A percentile compares a stretch with the other conserved stretches of the same genome.
These are phyloP conservation scores for Trichoderma endophyticum DNA, from an alignment of 2,329 filamentous ascomycete genomes.

Conservation along the genomic window DNA sequence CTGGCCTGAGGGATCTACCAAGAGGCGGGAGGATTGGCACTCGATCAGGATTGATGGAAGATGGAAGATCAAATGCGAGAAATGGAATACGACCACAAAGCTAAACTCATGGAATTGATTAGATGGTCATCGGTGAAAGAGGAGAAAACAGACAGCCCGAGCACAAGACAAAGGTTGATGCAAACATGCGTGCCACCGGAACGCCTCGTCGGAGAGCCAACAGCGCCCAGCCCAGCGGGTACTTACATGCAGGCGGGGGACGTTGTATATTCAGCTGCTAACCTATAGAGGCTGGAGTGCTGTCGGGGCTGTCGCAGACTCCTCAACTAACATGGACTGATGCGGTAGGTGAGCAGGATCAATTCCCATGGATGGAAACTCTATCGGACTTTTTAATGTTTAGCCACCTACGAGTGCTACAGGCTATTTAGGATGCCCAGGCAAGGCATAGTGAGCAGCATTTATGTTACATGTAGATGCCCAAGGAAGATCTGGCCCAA, in stretches of 20 bases:
- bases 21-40: background rate
- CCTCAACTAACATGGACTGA: background rate
- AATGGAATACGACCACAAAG: background rate
- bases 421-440: background rate
- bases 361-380: background rate
- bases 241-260: conserved; percentile 6
- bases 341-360: background rate
- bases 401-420: background rate
- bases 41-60: background rate
- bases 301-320: background rate
- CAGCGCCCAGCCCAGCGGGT: background rate
- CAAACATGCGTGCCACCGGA: background rate
- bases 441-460: background rate
- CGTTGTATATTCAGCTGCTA: background rate
- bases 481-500: background rate
- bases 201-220: background rate
- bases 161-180: background rate
- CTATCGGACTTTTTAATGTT: background rate
- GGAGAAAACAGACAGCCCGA: background rate
- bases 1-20: background rate
- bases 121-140: background rate
- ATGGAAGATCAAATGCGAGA: background rate
- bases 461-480: no score
- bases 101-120: background rate
- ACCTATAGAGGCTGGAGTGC: background rate